phyloP scores from a whole-genome alignment of 2,329 filamentous ascomycete species.

The Phaeoacremonium minimum region DNA sequence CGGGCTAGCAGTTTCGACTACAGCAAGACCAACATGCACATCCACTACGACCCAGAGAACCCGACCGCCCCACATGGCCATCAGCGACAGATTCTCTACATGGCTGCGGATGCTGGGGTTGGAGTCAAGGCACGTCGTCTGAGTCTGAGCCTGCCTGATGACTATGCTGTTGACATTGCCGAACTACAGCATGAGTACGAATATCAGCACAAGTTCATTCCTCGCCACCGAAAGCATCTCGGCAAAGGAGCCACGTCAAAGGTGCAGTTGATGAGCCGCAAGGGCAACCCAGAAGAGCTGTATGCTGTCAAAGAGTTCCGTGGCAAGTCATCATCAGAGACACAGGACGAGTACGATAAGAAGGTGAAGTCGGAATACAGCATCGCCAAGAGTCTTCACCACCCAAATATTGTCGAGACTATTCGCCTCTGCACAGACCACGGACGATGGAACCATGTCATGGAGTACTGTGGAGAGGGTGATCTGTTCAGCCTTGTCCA shows the following conservation, averaged over 20 bases:
- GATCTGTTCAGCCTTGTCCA: constrained; percentile 75
- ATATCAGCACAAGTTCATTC: constrained; percentile 65
- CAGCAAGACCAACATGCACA: constrained; percentile 17
- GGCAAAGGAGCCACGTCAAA: constrained; percentile 81
- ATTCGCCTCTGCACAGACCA: constrained; percentile 70
- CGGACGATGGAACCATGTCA: constrained; percentile 82
- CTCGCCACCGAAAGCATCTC: constrained; percentile 68
- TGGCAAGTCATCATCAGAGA: constrained; percentile 65
- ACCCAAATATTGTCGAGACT: constrained; percentile 84
- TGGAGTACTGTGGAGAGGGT: constrained; percentile 85
- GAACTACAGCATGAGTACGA: constrained; percentile 68
- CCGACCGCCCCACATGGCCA: constrained; percentile 11
- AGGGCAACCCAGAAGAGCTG: constrained; percentile 58
- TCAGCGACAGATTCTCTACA: constrained; percentile 22
- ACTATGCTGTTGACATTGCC: constrained; percentile 67
- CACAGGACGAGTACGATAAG: constrained; percentile 70
- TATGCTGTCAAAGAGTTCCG: constrained; percentile 89
- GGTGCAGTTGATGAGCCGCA: constrained; percentile 75
- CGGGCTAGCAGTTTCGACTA: constrained; percentile 48
- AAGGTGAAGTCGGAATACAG: constrained; percentile 91
- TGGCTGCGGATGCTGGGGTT: constrained; percentile 62
- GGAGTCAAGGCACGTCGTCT: constrained; percentile 76
- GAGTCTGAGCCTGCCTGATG: constrained; percentile 69
- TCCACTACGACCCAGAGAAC: constrained; percentile 19
- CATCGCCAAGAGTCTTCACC: constrained; percentile 78